These are phyloP conservation scores for Nicotiana otophora DNA, from an alignment of 257 asterid genomes.

Conservation along the genomic window DNA sequence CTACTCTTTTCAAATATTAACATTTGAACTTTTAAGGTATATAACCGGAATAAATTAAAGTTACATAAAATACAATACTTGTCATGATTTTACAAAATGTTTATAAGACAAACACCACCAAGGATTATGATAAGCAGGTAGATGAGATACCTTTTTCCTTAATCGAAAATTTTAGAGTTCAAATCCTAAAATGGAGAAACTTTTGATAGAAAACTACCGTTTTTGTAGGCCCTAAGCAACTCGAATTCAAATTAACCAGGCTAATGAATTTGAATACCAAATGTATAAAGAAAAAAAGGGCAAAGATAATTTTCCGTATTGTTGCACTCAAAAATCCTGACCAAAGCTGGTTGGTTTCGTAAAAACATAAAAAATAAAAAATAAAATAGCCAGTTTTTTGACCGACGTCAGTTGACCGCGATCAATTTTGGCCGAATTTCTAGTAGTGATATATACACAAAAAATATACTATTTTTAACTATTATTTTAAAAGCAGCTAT, in stretches of 20 bases:
- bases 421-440: no score
- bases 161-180: neutral
- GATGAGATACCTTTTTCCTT: neutral
- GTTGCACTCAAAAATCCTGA: no score
- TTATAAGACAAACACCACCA: neutral
- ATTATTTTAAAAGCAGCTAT: no score
- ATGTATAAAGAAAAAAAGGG: neutral
- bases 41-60: neutral
- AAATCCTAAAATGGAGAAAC: neutral
- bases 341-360: no score
- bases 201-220: neutral
- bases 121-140: neutral
- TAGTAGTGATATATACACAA: no score
- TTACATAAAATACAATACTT: neutral
- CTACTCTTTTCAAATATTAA: neutral
- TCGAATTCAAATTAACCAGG: neutral
- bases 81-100: neutral
- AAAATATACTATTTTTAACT: no score
- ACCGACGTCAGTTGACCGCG: no score
- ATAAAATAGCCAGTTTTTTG: no score
- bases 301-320: no score
- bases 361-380: no score
- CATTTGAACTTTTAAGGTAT: neutral
- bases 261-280: neutral
- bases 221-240: neutral